Conservation (phyloP, 805 yeast genomes). For the Metahyphopichia silvanorum region DNA sequence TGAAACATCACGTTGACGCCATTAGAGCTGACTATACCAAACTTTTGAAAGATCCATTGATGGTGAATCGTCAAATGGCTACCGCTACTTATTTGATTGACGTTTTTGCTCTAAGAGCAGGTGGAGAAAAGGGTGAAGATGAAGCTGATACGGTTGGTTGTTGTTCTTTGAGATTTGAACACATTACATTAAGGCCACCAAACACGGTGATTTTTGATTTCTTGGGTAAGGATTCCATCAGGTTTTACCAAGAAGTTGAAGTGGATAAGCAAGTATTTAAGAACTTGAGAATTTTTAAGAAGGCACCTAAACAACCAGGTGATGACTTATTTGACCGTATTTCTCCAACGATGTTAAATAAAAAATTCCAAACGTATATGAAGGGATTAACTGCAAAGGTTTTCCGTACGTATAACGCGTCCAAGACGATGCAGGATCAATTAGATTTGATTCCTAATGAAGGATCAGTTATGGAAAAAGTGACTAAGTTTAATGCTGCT, state of each 20-base stretch:
- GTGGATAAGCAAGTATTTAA: constrained; percentile 92
- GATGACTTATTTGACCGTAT: constrained; percentile 90
- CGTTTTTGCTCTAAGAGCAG: constrained; percentile 92
- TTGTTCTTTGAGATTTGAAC: constrained; percentile 90
- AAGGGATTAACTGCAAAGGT: constrained; percentile 94
- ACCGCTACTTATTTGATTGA: constrained; percentile 92
- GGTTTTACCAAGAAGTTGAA: constrained; percentile 88
- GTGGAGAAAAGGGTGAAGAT: constrained; percentile 95
- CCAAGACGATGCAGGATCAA: constrained; percentile 95
- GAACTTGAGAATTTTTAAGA: constrained; percentile 81
- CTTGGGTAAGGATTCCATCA: constrained; percentile 91
- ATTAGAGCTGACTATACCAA: constrained; percentile 74
- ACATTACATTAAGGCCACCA: constrained; percentile 82
- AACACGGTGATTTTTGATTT: constrained; percentile 85
- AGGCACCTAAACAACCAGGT: constrained; percentile 85
- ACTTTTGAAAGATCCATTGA: constrained; percentile 67
- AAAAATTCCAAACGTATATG: constrained; percentile 86
- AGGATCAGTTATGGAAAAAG: constrained; percentile 85
- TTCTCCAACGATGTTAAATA: constrained; percentile 78
- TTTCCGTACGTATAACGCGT: constrained; percentile 95
- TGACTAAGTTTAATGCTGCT: constrained; percentile 88
- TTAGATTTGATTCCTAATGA: constrained; percentile 78
- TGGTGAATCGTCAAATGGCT: constrained; percentile 88
- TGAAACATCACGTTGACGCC: constrained; percentile 65
- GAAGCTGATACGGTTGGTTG: constrained; percentile 99